These are phyloP conservation scores for Pseudopyricularia javanii DNA, from an alignment of 2,329 filamentous ascomycete species.

Conservation along the genomic window DNA sequence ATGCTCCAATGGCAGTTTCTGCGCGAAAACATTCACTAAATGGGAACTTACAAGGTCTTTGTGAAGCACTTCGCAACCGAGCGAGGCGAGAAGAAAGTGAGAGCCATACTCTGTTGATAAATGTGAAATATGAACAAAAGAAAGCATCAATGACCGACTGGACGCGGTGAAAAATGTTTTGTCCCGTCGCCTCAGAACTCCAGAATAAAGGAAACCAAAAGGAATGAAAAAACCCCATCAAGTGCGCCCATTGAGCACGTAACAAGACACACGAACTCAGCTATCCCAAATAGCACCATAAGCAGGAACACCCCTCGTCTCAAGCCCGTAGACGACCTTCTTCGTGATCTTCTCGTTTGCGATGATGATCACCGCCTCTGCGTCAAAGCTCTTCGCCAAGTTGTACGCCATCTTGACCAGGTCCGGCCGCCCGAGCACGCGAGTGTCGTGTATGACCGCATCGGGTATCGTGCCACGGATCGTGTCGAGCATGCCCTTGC, in stretches of 20 bases:
- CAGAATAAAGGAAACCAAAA: neutral
- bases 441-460: constrained; percentile 18
- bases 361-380: constrained; percentile 19
- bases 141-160: too few species aligned
- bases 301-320: constrained; percentile 15
- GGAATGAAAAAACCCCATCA: neutral
- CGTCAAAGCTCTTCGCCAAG: constrained; percentile 10
- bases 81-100: too few species aligned
- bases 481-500: constrained; percentile 11
- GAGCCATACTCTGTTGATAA: too few species aligned
- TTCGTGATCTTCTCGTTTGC: constrained; percentile 18
- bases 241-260: neutral
- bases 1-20: too few species aligned
- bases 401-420: constrained; percentile 12
- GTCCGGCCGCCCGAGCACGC: constrained; percentile 15
- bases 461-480: constrained; percentile 13
- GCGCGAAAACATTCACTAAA: too few species aligned
- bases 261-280: neutral
- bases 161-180: too few species aligned
- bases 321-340: constrained; percentile 16
- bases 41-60: too few species aligned
- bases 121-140: too few species aligned
- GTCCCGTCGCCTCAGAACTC: neutral
- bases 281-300: constrained; percentile 18
- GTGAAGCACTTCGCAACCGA: too few species aligned